Evolutionary conservation across 176 grass and related monocot genomes (phyloP).

Genomic region (Carex parvula): DNA sequence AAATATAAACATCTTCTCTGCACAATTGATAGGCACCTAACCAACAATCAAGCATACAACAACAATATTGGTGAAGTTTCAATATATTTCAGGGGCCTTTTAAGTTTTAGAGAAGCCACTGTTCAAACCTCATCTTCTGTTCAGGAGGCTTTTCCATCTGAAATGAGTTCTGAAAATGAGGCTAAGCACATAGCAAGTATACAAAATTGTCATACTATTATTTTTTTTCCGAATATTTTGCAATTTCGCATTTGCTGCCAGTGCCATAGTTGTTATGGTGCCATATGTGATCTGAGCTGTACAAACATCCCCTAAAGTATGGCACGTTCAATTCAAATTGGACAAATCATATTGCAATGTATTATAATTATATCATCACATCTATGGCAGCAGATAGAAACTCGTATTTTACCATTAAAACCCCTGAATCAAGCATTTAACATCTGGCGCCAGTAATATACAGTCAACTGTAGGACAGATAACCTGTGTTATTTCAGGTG

Average conservation of each 20-base stretch:
- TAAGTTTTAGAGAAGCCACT: not conserved
- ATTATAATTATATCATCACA: not conserved
- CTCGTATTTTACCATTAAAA: not conserved
- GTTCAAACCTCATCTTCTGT: not conserved
- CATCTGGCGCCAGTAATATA: not conserved
- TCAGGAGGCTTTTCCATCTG: not conserved
- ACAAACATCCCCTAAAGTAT: not conserved
- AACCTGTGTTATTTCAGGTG: not conserved
- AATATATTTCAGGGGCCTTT: not conserved
- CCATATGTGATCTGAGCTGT: not conserved
- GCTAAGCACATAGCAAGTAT: not conserved
- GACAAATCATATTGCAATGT: not conserved
- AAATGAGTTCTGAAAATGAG: not conserved
- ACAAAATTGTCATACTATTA: not conserved
- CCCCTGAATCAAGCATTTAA: not conserved
- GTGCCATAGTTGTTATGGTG: not conserved
- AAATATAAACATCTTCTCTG: not conserved
- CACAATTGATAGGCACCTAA: not conserved
- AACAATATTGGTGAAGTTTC: not conserved
- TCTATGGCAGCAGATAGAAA: not conserved
- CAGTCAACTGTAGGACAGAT: not conserved
- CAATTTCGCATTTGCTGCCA: not conserved
- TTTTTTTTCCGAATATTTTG: not conserved
- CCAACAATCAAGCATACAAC: not conserved
- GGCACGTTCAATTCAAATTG: not conserved